A percentile compares a stretch with the other conserved stretches of the same genome.
Evolutionary conservation across 345 rosid species (phyloP).

Genomic region (Mangifera indica): DNA sequence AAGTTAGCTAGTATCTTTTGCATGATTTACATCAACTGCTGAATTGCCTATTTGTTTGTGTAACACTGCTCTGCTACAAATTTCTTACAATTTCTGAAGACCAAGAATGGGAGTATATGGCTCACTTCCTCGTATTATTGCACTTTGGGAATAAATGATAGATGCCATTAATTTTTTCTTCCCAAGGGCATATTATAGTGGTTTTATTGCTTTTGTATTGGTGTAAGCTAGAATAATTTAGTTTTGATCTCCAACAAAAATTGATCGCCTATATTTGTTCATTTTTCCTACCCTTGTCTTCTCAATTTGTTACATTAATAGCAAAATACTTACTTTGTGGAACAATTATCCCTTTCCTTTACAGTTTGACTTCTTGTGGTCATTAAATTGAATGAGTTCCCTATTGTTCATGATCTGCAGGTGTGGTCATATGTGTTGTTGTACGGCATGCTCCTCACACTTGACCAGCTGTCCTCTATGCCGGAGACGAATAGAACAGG

Average conservation of each 20-base stretch:
- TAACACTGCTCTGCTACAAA: background rate
- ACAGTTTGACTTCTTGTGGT: background rate
- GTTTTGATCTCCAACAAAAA: background rate
- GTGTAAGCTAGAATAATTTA: background rate
- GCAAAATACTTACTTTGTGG: background rate
- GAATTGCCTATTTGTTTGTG: background rate
- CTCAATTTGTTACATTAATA: background rate
- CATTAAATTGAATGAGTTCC: background rate
- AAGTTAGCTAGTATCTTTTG: conserved; percentile 31
- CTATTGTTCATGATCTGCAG: conserved; percentile 36
- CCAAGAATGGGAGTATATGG: background rate
- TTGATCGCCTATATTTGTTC: background rate
- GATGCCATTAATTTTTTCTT: background rate
- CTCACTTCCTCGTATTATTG: background rate
- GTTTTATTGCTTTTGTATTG: background rate
- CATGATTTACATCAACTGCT: conserved; percentile 9
- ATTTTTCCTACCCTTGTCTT: background rate
- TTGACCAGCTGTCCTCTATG: conserved; percentile 84
- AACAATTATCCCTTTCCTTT: background rate
- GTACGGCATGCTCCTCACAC: conserved; percentile 67
- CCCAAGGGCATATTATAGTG: background rate
- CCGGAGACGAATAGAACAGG: conserved; percentile 76
- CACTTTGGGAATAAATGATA: background rate
- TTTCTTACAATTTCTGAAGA: background rate
- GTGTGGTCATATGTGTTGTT: conserved; percentile 99